phyloP scores from a whole-genome alignment of 331 rosid genomes.

The Malus hybrid region DNA sequence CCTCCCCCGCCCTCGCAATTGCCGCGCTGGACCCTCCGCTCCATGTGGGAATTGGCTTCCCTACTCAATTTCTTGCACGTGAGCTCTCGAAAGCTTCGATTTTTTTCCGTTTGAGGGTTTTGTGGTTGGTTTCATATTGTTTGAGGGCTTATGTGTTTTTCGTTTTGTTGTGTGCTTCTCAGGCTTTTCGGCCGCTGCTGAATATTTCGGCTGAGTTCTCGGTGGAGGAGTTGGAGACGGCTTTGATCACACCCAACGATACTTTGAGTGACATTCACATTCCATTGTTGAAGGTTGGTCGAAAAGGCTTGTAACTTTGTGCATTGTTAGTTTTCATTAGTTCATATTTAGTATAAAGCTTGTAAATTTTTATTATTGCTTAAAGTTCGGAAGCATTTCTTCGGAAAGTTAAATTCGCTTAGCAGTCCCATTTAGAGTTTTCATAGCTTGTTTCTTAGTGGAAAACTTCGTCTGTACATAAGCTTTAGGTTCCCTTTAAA shows the following conservation, averaged over 20 bases:
- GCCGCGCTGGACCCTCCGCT: conserved; percentile 75
- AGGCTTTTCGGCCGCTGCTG: conserved; percentile 84
- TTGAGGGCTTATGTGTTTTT: conserved; percentile 24
- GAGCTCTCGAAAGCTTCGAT: conserved; percentile 34
- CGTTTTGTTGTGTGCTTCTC: conserved; percentile 1
- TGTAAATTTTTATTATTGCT: not conserved
- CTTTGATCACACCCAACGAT: conserved; percentile 78
- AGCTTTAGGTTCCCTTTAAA: not conserved
- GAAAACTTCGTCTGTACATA: not conserved
- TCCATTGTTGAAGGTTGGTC: conserved; percentile 85
- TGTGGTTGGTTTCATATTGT: not conserved
- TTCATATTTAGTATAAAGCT: not conserved
- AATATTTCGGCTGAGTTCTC: conserved; percentile 77
- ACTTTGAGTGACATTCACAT: conserved; percentile 87
- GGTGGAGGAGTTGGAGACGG: conserved; percentile 92
- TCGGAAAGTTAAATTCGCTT: not conserved
- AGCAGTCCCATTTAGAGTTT: not conserved
- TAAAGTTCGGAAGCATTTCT: not conserved
- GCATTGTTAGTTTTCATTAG: not conserved
- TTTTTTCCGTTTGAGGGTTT: conserved; percentile 15
- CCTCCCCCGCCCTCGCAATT: conserved; percentile 68
- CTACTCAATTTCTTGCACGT: conserved; percentile 86
- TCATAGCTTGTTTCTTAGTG: not conserved
- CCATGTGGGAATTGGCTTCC: conserved; percentile 96
- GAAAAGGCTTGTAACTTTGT: not conserved